Percentiles rank a stretch among this genome's conserved stretches.
Evolutionary conservation across 495 filamentous ascomycete genomes (phyloP).

Genomic region (Amniculicola lignicola): DNA sequence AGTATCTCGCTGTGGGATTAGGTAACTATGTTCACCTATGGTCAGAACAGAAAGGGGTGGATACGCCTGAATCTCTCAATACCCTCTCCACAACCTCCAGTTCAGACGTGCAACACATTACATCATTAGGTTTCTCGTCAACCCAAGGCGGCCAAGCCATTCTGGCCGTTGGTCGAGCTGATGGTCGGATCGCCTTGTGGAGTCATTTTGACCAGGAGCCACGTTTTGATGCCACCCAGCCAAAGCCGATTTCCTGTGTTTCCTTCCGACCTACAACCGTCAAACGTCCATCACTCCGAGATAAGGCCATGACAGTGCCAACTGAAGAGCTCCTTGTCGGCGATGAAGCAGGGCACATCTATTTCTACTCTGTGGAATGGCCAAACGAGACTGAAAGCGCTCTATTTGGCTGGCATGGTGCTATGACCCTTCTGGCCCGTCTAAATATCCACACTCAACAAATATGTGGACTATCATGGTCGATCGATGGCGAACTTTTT

Average conservation of each 20-base stretch:
- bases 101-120: slow-evolving; percentile 52
- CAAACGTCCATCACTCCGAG: slow-evolving; percentile 39
- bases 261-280: slow-evolving; percentile 57
- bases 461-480: slow-evolving; percentile 91
- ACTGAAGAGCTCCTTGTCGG: slow-evolving; percentile 85
- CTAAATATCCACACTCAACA: slow-evolving; percentile 82
- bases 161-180: slow-evolving; percentile 77
- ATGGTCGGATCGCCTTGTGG: slow-evolving; percentile 63
- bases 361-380: slow-evolving; percentile 91
- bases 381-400: slow-evolving; percentile 47
- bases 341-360: slow-evolving; percentile 80
- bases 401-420: slow-evolving; percentile 66
- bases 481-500: slow-evolving; percentile 68
- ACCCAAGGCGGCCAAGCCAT: slow-evolving; percentile 71
- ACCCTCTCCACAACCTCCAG: slow-evolving; percentile 4
- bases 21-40: slow-evolving; percentile 81
- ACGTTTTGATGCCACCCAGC: slow-evolving; percentile 72
- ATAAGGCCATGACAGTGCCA: slow-evolving; percentile 40
- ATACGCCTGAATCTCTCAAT: slow-evolving; percentile 47
- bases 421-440: slow-evolving; percentile 71
- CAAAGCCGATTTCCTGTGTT: slow-evolving; percentile 69
- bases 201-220: slow-evolving; percentile 56
- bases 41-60: slow-evolving; percentile 68
- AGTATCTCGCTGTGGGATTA: slow-evolving; percentile 81
- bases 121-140: slow-evolving; percentile 85